These are phyloP conservation scores for Lathyrus tuberosus DNA, from an alignment of 306 rosid species.

Conservation along the genomic window DNA sequence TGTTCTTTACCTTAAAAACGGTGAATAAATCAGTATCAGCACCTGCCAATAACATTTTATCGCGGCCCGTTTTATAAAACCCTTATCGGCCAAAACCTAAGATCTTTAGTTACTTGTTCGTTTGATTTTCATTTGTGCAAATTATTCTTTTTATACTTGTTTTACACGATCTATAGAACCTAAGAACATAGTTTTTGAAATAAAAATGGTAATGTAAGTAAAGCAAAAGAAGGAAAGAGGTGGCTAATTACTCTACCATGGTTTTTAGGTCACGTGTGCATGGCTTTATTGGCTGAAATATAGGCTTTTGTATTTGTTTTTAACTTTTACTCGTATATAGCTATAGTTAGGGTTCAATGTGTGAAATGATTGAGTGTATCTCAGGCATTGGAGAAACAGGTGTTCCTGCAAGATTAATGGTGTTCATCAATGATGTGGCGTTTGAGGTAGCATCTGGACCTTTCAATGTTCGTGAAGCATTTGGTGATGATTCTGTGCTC, in stretches of 20 bases:
- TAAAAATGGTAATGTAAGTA: slow-evolving; percentile 10
- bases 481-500: slow-evolving; percentile 79
- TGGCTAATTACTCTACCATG: slow-evolving; percentile 2
- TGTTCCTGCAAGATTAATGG: slow-evolving; percentile 61
- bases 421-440: slow-evolving; percentile 85
- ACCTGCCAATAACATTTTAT: no score
- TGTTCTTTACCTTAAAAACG: no score
- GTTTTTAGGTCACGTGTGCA: slow-evolving; percentile 68
- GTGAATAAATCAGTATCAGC: no score
- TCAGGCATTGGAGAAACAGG: slow-evolving; percentile 56
- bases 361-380: slow-evolving; percentile 33
- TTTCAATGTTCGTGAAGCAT: slow-evolving; percentile 81
- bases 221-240: not conserved
- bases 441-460: slow-evolving; percentile 77
- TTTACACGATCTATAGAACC: not conserved
- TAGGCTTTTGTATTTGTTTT: slow-evolving; percentile 7
- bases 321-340: not conserved
- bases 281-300: slow-evolving; percentile 49
- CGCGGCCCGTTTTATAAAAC: no score
- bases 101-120: not conserved
- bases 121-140: not conserved
- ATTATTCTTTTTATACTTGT: not conserved
- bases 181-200: slow-evolving; percentile 1
- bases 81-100: no score
- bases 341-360: slow-evolving; percentile 9